Evolutionary conservation across 495 filamentous ascomycete genomes (phyloP), one percentile per base, ranked within the genome.

Genomic region (Penicillium antarcticum): DNA sequence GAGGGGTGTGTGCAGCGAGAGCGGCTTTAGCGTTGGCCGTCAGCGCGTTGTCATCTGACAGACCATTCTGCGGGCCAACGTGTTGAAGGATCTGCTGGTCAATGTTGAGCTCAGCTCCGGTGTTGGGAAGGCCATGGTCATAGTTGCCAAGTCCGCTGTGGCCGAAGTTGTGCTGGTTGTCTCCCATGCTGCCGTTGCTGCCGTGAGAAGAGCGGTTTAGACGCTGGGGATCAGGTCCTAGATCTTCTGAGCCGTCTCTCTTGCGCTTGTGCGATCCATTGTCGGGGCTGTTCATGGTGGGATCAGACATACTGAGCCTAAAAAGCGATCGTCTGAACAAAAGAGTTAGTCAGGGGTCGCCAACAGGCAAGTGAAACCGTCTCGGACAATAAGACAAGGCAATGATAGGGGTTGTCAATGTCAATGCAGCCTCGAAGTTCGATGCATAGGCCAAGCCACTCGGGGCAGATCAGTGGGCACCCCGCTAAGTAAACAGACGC

Each of bases 71-170:
- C 5, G 70, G 63, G 12, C 73, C 74, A 23, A 78, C 72, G 55
- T 75, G 72, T 33, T 76, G 73, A n/a, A 78, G 62, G 21, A 78
- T 74, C 45, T 76, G 73, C 42, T 78, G 72, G 51, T 77, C 74
- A 40, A 77, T 77, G 51, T 75, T 75, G 13, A 75, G 55, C 36
- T 75, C 72, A 5, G 73, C 58, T 1, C 67, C 56, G 5, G 62
- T 51, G 53, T 62, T 67, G 39, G 69, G 63, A 18, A 75, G 65
- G 10, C 72, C 69, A 47, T 75, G 55, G 23, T 74, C 72, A 38
- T 75, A 76, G 54, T 66, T 65, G 11, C 62, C 60, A 12, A 74
- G 67, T 4, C 66, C 62, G 38, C 52, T 56, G 31, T 77, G 72
- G 8, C 62, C 57, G 40, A 75, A 77, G 58, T 68, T 72, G 44